phyloP scores from a whole-genome alignment of 2,329 filamentous ascomycete genomes.

The Penicillium brevicompactum region DNA sequence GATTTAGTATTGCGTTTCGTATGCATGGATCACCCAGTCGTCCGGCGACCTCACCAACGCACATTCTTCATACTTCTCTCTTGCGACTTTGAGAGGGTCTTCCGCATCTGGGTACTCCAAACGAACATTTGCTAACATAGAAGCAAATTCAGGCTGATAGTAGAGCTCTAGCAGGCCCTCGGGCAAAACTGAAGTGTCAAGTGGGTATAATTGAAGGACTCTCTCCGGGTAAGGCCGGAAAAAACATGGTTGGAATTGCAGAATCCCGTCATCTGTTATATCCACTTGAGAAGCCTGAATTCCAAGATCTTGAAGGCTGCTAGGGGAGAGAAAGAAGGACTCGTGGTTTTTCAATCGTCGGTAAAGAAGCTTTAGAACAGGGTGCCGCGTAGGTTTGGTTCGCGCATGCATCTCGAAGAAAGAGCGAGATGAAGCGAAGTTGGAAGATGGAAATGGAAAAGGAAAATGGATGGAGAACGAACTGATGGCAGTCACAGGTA shows the following conservation, averaged over 20 bases:
- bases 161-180: background rate
- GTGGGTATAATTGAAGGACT: slow-evolving; percentile 1
- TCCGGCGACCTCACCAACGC: background rate
- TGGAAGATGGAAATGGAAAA: too few species aligned
- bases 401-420: background rate
- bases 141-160: slow-evolving; percentile 3
- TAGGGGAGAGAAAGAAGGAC: background rate
- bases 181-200: background rate
- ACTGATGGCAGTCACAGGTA: too few species aligned
- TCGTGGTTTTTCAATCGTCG: background rate
- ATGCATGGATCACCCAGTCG: background rate
- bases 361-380: background rate
- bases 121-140: background rate
- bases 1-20: background rate
- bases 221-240: slow-evolving; percentile 4
- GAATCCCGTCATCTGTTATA: background rate
- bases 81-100: background rate
- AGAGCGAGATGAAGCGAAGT: background rate
- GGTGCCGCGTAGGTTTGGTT: background rate
- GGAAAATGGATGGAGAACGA: too few species aligned
- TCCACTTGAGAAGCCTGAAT: slow-evolving; percentile 5
- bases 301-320: background rate
- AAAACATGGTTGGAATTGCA: slow-evolving; percentile 4
- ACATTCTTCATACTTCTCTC: background rate
- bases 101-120: background rate